Evolutionary conservation across 2,329 filamentous ascomycete genomes (phyloP).

Genomic region (Ceratocystis ficicola): DNA sequence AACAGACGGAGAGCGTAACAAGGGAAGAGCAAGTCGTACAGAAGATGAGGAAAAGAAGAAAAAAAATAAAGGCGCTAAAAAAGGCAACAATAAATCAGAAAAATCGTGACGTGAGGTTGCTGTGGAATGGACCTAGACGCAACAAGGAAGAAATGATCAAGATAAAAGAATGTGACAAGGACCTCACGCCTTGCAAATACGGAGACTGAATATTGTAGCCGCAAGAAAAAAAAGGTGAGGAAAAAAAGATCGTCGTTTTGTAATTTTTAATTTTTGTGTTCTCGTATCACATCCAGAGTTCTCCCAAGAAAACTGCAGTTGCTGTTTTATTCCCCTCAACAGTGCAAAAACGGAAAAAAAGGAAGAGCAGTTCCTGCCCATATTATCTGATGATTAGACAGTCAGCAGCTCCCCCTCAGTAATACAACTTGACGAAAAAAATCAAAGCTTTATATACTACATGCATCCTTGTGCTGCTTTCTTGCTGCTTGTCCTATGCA

Average conservation of each 20-base stretch:
- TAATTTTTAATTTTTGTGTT: not conserved
- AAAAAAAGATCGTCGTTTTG: slow-evolving; percentile 7
- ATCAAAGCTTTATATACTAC: not conserved
- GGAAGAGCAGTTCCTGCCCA: not conserved
- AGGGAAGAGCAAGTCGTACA: slow-evolving; percentile 3
- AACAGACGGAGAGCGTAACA: not conserved
- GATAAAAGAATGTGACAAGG: not conserved
- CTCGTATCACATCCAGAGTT: slow-evolving; percentile 4
- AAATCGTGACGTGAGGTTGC: not conserved
- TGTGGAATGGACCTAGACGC: not conserved
- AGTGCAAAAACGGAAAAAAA: not conserved
- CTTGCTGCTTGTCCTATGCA: not conserved
- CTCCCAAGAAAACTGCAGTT: slow-evolving; percentile 4
- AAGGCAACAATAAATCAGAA: not conserved
- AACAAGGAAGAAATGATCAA: not conserved
- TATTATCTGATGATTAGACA: not conserved
- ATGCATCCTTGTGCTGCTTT: not conserved
- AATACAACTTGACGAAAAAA: not conserved
- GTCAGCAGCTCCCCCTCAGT: not conserved
- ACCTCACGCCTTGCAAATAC: slow-evolving; percentile 1
- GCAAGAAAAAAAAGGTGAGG: not conserved
- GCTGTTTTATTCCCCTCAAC: not conserved
- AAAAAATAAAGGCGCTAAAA: slow-evolving; percentile 3
- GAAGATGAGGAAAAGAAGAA: not conserved
- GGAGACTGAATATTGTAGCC: not conserved